phyloP scores from a whole-genome alignment of 805 yeast genomes.

The Pichia ethanolica region DNA sequence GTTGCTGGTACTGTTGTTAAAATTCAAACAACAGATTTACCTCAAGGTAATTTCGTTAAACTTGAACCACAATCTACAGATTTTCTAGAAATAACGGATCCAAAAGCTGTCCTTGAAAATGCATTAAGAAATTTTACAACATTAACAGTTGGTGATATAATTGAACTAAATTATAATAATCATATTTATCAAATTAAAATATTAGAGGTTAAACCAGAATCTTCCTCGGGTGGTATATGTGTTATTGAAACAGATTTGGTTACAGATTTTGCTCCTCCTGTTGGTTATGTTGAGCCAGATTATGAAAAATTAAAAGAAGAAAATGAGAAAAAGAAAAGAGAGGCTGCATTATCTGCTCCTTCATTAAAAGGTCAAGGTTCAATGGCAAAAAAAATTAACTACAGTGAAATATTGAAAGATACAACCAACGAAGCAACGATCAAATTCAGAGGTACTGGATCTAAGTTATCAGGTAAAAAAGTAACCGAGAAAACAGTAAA shows the following conservation, averaged over 20 bases:
- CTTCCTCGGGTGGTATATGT: constrained; percentile 62
- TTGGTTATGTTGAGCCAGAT: constrained; percentile 94
- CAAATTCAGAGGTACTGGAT: constrained; percentile 56
- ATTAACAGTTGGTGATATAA: constrained; percentile 72
- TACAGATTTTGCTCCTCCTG: constrained; percentile 98
- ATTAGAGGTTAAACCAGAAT: constrained; percentile 79
- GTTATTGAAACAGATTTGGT: constrained; percentile 95
- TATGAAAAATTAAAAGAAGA: constrained; percentile 38
- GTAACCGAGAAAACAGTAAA: constrained; percentile 12
- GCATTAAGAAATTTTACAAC: constrained; percentile 87
- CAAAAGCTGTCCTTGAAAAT: constrained; percentile 92
- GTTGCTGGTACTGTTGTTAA: constrained; percentile 78
- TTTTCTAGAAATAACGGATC: constrained; percentile 88
- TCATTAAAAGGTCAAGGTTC: constrained; percentile 41
- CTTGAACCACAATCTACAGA: constrained; percentile 93
- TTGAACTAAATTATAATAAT: constrained; percentile 80
- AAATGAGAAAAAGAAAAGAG: constrained; percentile 28
- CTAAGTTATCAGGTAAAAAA: constrained; percentile 60
- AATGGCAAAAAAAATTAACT: constrained; percentile 71
- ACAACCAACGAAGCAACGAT: constrained; percentile 25
- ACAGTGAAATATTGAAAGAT: constrained; percentile 47
- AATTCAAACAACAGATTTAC: constrained; percentile 69
- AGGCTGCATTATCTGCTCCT: constrained; percentile 31
- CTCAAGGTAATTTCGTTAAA: constrained; percentile 82
- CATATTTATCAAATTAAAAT: constrained; percentile 73